phyloP scores from a whole-genome alignment of 169 alveolate genomes.

The Cryptosporidium bovis region DNA sequence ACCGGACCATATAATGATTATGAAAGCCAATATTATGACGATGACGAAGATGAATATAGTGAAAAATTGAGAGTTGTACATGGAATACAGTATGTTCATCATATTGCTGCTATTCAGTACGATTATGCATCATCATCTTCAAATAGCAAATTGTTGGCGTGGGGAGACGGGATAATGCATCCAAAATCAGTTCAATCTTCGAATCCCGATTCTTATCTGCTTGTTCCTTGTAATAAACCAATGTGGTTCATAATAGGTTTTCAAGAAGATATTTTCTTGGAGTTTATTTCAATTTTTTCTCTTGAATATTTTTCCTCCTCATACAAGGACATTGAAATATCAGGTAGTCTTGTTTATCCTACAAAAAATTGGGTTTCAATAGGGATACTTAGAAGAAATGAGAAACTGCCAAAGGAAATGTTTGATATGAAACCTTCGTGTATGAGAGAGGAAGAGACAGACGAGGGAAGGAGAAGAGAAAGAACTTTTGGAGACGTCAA shows the following conservation, averaged over 20 bases:
- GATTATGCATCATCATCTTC: slow-evolving; percentile 69
- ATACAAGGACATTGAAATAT: slow-evolving; percentile 57
- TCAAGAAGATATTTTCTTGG: slow-evolving; percentile 61
- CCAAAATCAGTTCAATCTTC: slow-evolving; percentile 72
- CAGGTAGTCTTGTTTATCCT: slow-evolving; percentile 62
- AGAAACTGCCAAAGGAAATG: slow-evolving; percentile 52
- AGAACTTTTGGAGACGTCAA: background rate
- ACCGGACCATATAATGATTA: too few species aligned
- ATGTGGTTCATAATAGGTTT: slow-evolving; percentile 73
- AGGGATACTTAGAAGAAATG: slow-evolving; percentile 54
- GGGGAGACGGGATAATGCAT: slow-evolving; percentile 61
- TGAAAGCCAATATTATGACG: background rate
- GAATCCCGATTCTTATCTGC: slow-evolving; percentile 66
- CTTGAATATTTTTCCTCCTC: slow-evolving; percentile 66
- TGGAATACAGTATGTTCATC: slow-evolving; percentile 34
- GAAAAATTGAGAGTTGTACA: slow-evolving; percentile 32
- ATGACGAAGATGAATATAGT: background rate
- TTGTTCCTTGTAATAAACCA: slow-evolving; percentile 64
- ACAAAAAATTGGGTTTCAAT: slow-evolving; percentile 58
- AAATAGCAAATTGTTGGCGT: slow-evolving; percentile 33
- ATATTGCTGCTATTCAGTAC: slow-evolving; percentile 63
- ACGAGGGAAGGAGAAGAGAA: background rate
- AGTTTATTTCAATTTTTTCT: slow-evolving; percentile 62
- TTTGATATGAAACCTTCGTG: slow-evolving; percentile 53
- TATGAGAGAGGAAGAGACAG: slow-evolving; percentile 10